Conservation (phyloP, 768 basidiomycete species). For the Amanita muscaria region DNA sequence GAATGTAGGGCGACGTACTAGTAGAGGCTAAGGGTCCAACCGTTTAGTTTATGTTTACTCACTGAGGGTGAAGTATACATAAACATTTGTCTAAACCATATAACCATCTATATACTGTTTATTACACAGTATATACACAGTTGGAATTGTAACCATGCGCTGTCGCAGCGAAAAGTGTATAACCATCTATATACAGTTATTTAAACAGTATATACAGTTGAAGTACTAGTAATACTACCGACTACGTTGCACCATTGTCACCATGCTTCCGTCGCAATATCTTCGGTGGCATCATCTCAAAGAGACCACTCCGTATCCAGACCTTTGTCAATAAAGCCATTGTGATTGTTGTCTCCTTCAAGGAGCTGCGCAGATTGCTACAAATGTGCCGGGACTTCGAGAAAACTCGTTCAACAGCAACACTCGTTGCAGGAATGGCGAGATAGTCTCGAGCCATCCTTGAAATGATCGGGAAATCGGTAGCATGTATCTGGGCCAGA, state of each 20-base stretch:
- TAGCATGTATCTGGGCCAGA: constrained; percentile 14
- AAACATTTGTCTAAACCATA: constrained; percentile 31
- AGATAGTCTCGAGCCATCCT: constrained; percentile 24
- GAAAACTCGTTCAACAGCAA: constrained; percentile 25
- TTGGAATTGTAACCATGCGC: constrained; percentile 17
- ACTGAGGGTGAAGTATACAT: constrained; percentile 22
- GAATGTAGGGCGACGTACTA: too few species aligned
- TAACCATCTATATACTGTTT: constrained; percentile 30
- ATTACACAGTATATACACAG: constrained; percentile 46
- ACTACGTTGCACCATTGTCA: neutral
- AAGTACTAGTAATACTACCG: too few species aligned
- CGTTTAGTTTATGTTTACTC: too few species aligned
- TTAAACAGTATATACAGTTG: neutral
- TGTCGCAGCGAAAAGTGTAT: too few species aligned
- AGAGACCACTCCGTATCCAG: constrained; percentile 21
- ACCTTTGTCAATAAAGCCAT: constrained; percentile 20
- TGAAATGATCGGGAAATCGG: constrained; percentile 20
- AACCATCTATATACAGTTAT: too few species aligned
- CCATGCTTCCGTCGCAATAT: neutral
- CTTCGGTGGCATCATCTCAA: neutral
- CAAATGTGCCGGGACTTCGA: constrained; percentile 24
- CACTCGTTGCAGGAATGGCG: constrained; percentile 24
- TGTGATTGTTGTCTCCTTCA: constrained; percentile 21
- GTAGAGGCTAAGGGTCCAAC: too few species aligned
- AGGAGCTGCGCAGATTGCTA: constrained; percentile 17